These are phyloP conservation scores for Metschnikowia aberdeeniae DNA, from an alignment of 805 yeast genomes.

Conservation along the genomic window DNA sequence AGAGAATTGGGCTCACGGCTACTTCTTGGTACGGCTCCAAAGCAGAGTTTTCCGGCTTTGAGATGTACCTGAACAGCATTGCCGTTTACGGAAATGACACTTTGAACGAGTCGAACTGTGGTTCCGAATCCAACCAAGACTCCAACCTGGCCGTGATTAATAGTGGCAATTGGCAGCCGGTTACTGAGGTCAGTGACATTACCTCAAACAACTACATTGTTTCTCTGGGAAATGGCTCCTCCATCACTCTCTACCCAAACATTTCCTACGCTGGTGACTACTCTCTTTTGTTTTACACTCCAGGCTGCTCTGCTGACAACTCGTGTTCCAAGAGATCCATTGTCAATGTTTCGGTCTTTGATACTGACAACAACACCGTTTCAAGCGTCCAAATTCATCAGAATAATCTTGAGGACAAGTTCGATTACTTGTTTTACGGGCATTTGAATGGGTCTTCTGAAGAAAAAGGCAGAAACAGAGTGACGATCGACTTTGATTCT, in stretches of 20 bases:
- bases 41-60: conserved; percentile 70
- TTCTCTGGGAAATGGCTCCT: conserved; percentile 24
- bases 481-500: conserved; percentile 26
- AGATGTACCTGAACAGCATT: conserved; percentile 59
- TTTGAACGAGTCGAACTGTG: conserved; percentile 65
- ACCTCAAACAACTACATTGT: conserved; percentile 33
- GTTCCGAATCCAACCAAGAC: conserved; percentile 19
- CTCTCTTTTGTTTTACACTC: conserved; percentile 70
- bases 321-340: conserved; percentile 71
- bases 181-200: conserved; percentile 19
- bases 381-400: conserved; percentile 58
- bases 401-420: conserved; percentile 74
- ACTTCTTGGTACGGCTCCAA: conserved; percentile 63
- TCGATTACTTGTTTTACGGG: conserved; percentile 74
- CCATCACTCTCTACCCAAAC: conserved; percentile 55
- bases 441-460: conserved; percentile 46
- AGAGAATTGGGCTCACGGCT: conserved; percentile 59
- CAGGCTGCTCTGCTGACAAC: conserved; percentile 71
- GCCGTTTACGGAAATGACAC: conserved; percentile 71
- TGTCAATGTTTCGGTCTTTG: conserved; percentile 68
- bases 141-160: conserved; percentile 24
- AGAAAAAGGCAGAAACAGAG: conserved; percentile 24
- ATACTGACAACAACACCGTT: conserved; percentile 43
- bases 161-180: conserved; percentile 29
- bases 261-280: conserved; percentile 72